Conservation (phyloP, 805 yeast species). For the Candida glaebosa region DNA sequence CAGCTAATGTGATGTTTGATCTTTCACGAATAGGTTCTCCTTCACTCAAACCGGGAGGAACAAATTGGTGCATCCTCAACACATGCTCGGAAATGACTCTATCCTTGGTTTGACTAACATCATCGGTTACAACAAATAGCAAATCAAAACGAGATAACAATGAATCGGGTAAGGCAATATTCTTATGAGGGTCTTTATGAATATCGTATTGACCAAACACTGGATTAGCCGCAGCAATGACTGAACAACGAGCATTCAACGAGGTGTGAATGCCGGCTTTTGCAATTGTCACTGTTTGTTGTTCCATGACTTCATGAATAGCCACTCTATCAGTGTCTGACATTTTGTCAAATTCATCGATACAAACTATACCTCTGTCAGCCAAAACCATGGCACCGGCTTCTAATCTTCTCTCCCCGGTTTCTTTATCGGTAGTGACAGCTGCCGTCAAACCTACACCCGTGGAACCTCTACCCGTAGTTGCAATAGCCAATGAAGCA, state of each 20-base stretch:
- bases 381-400: slow-evolving; percentile 99
- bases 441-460: slow-evolving; percentile 99
- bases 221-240: slow-evolving; percentile 97
- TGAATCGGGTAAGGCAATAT: slow-evolving; percentile 96
- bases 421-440: slow-evolving; percentile 92
- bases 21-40: slow-evolving; percentile 92
- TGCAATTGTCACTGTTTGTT: slow-evolving; percentile 96
- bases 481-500: slow-evolving; percentile 92
- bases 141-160: slow-evolving; percentile 94
- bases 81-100: slow-evolving; percentile 92
- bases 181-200: slow-evolving; percentile 92
- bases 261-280: slow-evolving; percentile 98
- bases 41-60: slow-evolving; percentile 83
- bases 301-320: slow-evolving; percentile 99
- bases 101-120: slow-evolving; percentile 80
- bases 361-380: slow-evolving; percentile 95
- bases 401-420: slow-evolving; percentile 93
- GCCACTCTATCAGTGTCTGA: slow-evolving; percentile 95
- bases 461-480: slow-evolving; percentile 99
- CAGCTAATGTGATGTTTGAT: slow-evolving; percentile 66
- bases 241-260: slow-evolving; percentile 93
- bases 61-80: slow-evolving; percentile 83
- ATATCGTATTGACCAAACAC: slow-evolving; percentile 95
- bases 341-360: slow-evolving; percentile 99
- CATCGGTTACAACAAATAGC: slow-evolving; percentile 93